Base-by-base conservation (phyloP, 2,329 filamentous ascomycete genomes). In the Fusarium sp. region DNA sequence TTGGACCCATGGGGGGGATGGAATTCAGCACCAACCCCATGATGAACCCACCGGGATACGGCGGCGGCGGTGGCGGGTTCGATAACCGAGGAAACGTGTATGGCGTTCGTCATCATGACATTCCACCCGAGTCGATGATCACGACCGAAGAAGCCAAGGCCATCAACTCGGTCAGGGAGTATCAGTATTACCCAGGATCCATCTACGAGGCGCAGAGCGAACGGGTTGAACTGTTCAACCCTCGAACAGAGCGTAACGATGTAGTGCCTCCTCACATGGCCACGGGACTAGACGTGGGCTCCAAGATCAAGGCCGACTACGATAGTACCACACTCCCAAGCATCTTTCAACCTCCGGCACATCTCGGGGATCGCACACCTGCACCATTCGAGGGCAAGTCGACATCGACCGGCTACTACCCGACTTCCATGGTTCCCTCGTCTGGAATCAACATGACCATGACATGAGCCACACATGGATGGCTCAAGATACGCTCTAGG, bases 301-400 rank as follows among this genome's bases (percentile, higher is more conserved):
- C 77, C 25, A 88, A 88, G 74, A 82, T 88, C 47, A 90, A 90
- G 78, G 80, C 84, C 27, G 87, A 90, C 63, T 84, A 86, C 65
- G 87, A 88, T 15, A 80, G 80, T 8, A 79, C 80, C 8, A 77
- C 82, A 35, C 83, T 88, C 10, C 86, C 87, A 1, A 87, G 85
- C 63, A 80, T 88, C 50, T 85, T 87, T 72, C 85, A 86, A 57
- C 81, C 85, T 0, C 84, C 85, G 1, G 75, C 81, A 32, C 74
- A 81, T 75, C 54, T 87, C 58, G 77, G 76, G 54, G 80, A 80
- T 40, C 79, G 79, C 20, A 83, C 83, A 32, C 77, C 87, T 69
- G 85, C 85, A 17, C 85, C 86, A 11, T 90, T 88, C 71, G 88
- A 90, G 63, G 86, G 86, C 66, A 90, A 89, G 75, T 50, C 85